phyloP scores from a whole-genome alignment of 2,329 filamentous ascomycete species.

The Curvularia verruculosa region DNA sequence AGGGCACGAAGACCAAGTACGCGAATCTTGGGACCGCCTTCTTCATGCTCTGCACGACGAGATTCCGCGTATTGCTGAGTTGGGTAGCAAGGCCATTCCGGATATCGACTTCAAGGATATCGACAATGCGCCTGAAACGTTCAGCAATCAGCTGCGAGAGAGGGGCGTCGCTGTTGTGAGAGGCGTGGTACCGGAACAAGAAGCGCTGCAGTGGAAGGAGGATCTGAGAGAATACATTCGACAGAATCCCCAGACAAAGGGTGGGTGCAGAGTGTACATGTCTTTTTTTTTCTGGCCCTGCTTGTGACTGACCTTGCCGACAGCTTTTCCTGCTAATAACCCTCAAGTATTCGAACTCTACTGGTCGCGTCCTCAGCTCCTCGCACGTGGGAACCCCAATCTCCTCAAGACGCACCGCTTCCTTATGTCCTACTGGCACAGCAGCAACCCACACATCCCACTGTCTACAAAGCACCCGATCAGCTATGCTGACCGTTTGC shows the following conservation, averaged over 20 bases:
- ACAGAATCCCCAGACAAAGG: slow-evolving; percentile 54
- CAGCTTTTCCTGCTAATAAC: slow-evolving; percentile 56
- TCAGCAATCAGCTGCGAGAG: slow-evolving; percentile 63
- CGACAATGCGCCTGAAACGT: slow-evolving; percentile 58
- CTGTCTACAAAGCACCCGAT: slow-evolving; percentile 56
- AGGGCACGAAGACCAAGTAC: slow-evolving; percentile 56
- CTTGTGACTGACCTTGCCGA: slow-evolving; percentile 12
- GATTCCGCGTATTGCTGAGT: slow-evolving; percentile 52
- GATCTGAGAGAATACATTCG: slow-evolving; percentile 54
- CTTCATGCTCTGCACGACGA: slow-evolving; percentile 53
- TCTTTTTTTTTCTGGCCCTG: background rate
- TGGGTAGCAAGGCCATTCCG: slow-evolving; percentile 53
- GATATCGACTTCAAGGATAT: slow-evolving; percentile 57
- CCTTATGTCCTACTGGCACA: slow-evolving; percentile 58
- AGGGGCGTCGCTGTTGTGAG: slow-evolving; percentile 59
- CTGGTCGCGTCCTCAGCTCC: slow-evolving; percentile 56
- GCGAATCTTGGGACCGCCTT: slow-evolving; percentile 56
- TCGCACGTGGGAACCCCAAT: slow-evolving; percentile 55
- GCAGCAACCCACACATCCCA: slow-evolving; percentile 49
- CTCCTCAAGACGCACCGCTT: slow-evolving; percentile 56
- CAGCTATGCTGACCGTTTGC: slow-evolving; percentile 57
- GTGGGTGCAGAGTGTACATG: slow-evolving; percentile 18
- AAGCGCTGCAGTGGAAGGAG: slow-evolving; percentile 54
- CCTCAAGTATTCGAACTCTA: slow-evolving; percentile 60
- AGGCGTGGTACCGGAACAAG: slow-evolving; percentile 52